These are phyloP conservation scores for Pleurotus giganteus DNA, from an alignment of 768 basidiomycete genomes.

Conservation along the genomic window DNA sequence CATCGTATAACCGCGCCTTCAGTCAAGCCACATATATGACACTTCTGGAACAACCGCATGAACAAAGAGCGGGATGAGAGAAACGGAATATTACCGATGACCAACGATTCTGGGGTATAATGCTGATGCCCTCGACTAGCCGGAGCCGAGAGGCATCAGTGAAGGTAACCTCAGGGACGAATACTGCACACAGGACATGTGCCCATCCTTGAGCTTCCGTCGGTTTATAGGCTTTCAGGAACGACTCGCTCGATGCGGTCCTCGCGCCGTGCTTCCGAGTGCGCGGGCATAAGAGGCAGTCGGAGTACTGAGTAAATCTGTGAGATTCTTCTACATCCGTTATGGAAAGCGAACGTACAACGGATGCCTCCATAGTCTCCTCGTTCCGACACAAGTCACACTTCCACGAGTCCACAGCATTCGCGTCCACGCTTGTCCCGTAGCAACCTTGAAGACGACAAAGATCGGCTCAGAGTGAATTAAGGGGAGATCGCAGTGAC, in stretches of 20 bases:
- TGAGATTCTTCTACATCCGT: slow-evolving; percentile 8
- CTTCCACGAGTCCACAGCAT: slow-evolving; percentile 69
- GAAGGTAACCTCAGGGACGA: slow-evolving; percentile 81
- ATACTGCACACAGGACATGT: slow-evolving; percentile 87
- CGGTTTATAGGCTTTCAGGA: slow-evolving; percentile 77
- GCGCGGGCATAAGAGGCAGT: slow-evolving; percentile 83
- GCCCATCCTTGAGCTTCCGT: slow-evolving; percentile 94
- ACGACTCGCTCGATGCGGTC: slow-evolving; percentile 55
- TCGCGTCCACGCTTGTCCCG: slow-evolving; percentile 66
- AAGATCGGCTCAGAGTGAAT: no score
- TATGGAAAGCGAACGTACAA: slow-evolving; percentile 42
- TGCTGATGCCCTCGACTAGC: slow-evolving; percentile 83
- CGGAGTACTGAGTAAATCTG: slow-evolving; percentile 53
- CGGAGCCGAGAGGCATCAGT: slow-evolving; percentile 72
- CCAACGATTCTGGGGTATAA: slow-evolving; percentile 72
- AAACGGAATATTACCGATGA: slow-evolving; percentile 50
- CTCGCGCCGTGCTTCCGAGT: slow-evolving; percentile 47
- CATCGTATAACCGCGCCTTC: slow-evolving; percentile 86
- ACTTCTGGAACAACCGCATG: slow-evolving; percentile 46
- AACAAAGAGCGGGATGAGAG: background rate
- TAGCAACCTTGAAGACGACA: slow-evolving; percentile 52
- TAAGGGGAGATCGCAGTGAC: slow-evolving; percentile 16
- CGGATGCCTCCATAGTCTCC: slow-evolving; percentile 74
- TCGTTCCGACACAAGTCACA: slow-evolving; percentile 90
- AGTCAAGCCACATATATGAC: slow-evolving; percentile 66